phyloP scores from a whole-genome alignment of 1,284 basidiomycete genomes.

The Ustanciosporium gigantosporum region DNA sequence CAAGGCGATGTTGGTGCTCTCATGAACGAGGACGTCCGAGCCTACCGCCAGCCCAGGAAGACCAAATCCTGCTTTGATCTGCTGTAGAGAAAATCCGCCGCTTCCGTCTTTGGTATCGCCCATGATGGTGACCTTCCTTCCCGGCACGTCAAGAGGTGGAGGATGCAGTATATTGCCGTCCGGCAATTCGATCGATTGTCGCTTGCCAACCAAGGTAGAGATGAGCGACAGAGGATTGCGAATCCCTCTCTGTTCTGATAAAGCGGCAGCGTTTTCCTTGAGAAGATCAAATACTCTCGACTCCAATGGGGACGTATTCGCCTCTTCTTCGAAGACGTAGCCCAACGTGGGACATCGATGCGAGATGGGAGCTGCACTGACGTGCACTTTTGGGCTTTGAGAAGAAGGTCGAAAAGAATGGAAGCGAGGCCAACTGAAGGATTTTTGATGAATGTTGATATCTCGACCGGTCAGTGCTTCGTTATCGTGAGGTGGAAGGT shows the following conservation, averaged over 20 bases:
- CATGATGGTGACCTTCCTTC: constrained; percentile 54
- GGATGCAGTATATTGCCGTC: constrained; percentile 51
- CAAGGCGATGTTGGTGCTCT: constrained; percentile 57
- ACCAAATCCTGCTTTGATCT: constrained; percentile 11
- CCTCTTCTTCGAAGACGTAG: constrained; percentile 51
- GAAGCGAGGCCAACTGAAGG: constrained; percentile 49
- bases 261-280: constrained; percentile 41
- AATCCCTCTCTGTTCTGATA: constrained; percentile 45
- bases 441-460: constrained; percentile 38
- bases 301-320: constrained; percentile 29
- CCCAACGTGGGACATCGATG: constrained; percentile 57
- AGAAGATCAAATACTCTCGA: constrained; percentile 34
- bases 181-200: constrained; percentile 43
- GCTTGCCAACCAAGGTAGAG: constrained; percentile 27
- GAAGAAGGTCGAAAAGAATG: constrained; percentile 19
- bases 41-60: constrained; percentile 20
- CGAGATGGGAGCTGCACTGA: constrained; percentile 56
- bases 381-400: constrained; percentile 23
- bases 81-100: constrained; percentile 22
- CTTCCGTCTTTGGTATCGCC: constrained; percentile 58
- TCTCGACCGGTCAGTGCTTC: constrained; percentile 45
- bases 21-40: constrained; percentile 56
- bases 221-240: constrained; percentile 51
- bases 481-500: constrained; percentile 47
- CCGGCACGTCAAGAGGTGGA: constrained; percentile 45